A percentile compares a stretch with the other conserved stretches of the same genome.
Conservation (phyloP, 2,329 filamentous ascomycete genomes). For the Rhexocercosporidium sp. region DNA sequence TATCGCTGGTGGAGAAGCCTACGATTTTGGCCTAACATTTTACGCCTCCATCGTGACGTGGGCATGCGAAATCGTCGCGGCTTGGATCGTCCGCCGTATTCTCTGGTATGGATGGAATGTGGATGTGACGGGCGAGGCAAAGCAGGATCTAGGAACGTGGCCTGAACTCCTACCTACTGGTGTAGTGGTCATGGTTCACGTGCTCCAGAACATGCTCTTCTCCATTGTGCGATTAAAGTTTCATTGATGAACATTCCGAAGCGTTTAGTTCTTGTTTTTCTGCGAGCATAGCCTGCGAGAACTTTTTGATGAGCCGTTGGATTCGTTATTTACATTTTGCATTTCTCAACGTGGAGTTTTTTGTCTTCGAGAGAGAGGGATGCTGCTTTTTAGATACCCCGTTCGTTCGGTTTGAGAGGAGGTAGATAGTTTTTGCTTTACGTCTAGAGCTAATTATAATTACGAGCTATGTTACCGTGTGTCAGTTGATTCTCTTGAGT, state of each 20-base stretch:
- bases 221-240: slow-evolving; percentile 71
- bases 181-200: slow-evolving; percentile 69
- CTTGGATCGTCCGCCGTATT: slow-evolving; percentile 62
- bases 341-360: slow-evolving; percentile 18
- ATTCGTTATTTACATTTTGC: slow-evolving; percentile 9
- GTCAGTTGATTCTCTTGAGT: not conserved
- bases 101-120: slow-evolving; percentile 64
- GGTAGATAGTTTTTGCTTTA: not conserved
- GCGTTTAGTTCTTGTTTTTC: not conserved
- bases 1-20: slow-evolving; percentile 46
- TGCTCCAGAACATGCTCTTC: slow-evolving; percentile 75
- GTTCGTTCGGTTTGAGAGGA: slow-evolving; percentile 4
- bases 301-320: not conserved
- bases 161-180: slow-evolving; percentile 70
- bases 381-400: slow-evolving; percentile 11
- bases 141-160: slow-evolving; percentile 68
- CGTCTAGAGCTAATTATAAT: slow-evolving; percentile 8
- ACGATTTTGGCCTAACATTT: slow-evolving; percentile 68
- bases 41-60: slow-evolving; percentile 68
- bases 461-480: not conserved
- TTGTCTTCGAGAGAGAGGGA: no score
- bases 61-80: slow-evolving; percentile 69
- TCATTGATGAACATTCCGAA: slow-evolving; percentile 33
- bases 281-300: slow-evolving; percentile 11
- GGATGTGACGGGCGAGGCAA: slow-evolving; percentile 68